Base-by-base conservation (phyloP, 805 yeast genomes). In the Candida stauntonica region DNA sequence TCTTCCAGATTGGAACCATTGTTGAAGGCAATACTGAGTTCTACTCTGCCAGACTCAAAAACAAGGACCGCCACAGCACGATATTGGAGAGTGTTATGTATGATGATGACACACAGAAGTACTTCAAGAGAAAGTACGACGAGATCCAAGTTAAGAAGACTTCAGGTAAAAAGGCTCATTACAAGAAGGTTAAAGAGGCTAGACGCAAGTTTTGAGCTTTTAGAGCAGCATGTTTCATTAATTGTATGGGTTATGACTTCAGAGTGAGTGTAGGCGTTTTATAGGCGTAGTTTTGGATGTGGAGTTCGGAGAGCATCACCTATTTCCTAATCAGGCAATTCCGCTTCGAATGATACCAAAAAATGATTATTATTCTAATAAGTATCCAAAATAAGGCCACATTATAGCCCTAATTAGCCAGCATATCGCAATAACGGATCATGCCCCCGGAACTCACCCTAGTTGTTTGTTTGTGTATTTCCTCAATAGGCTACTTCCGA, bases 1-100 rank as follows among this genome's bases (percentile, higher is more conserved):
- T 70, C 48, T 88, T 93, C 59, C 93, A 91, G 42, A 75, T 85
- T 51, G 99, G 99, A 13, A 88, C 96, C 0, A 75, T 93, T 26
- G 62, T 89, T 18, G 93, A 84, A 51, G 91, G 88, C 30, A 78
- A 81, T 47, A 71, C 86, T 2, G 97, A 91, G 57, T 86, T 72
- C 60, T 86, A 70, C 64, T 75, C 80, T 27, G 65, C 77, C 5
- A 70, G 94, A 45, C 51, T 91, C 47, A 71, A 77, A 38, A 76
- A 77, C 48, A 83, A 75, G 53, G 79, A 84, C 50, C 76, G 95
- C 50, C 87, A 88, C 42, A 69, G 69, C 42, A 84, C 91, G 2
- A 70, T 93, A 50, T 80, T 89, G 28, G 93, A 85, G 43, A 94
- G 89, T 58, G 69, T 93, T 29, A 67, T 93, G 66, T 74, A 81